Conservation (phyloP, 2,329 filamentous ascomycete species). For the Pseudovirgaria hyperparasitica region DNA sequence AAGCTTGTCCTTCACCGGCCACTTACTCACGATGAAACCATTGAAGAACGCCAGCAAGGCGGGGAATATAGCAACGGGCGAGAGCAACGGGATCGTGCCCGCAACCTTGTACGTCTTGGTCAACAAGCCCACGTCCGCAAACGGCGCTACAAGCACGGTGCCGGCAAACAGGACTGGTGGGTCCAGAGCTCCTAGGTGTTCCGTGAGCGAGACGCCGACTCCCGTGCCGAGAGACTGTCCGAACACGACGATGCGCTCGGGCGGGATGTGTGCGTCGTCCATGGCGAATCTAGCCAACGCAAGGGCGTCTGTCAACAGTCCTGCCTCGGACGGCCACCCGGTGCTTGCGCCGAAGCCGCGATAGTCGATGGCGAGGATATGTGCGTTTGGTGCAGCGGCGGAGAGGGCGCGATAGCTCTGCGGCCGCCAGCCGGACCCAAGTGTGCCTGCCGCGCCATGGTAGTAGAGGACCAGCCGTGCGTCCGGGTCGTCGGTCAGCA, state of each 20-base stretch:
- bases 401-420: conserved; percentile 44
- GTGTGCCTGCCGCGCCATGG: conserved; percentile 44
- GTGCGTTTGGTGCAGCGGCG: conserved; percentile 38
- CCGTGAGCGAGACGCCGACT: conserved; percentile 32
- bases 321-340: conserved; percentile 42
- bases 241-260: conserved; percentile 45
- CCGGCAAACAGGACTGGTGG: conserved; percentile 39
- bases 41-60: conserved; percentile 28
- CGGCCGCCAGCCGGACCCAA: conserved; percentile 42
- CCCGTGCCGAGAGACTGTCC: conserved; percentile 48
- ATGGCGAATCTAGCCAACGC: conserved; percentile 42
- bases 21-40: conserved; percentile 36
- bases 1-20: conserved; percentile 38
- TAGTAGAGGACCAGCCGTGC: conserved; percentile 51
- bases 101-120: conserved; percentile 46
- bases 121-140: conserved; percentile 40
- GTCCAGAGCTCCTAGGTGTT: conserved; percentile 29
- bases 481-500: conserved; percentile 51
- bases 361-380: conserved; percentile 49
- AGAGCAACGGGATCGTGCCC: conserved; percentile 41
- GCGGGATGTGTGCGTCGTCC: conserved; percentile 37
- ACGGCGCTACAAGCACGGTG: conserved; percentile 43
- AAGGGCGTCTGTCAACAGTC: conserved; percentile 41
- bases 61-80: conserved; percentile 37
- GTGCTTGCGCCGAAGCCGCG: conserved; percentile 45